Conservation (phyloP, 352 stramenopile species). For the Globisporangium camurandrum region DNA sequence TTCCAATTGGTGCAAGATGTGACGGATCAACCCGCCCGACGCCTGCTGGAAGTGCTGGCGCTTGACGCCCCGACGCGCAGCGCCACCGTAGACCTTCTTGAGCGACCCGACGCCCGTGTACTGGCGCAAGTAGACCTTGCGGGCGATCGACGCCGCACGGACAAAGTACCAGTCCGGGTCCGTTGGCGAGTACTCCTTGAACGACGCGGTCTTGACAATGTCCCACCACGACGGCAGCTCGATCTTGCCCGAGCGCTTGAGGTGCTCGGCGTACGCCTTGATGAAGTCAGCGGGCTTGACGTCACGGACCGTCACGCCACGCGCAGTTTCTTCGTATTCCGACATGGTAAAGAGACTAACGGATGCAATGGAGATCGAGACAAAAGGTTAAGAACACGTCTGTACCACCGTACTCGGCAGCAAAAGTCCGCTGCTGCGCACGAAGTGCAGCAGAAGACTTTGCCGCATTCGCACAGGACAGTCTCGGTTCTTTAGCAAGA, state of each 20-base stretch:
- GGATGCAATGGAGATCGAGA: constrained; percentile 9
- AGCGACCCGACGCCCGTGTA: constrained; percentile 95
- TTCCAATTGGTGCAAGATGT: constrained; percentile 96
- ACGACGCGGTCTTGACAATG: constrained; percentile 96
- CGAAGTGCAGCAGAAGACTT: constrained; percentile 6
- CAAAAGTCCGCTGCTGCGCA: constrained; percentile 21
- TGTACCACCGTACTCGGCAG: constrained; percentile 76
- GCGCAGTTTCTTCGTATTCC: constrained; percentile 73
- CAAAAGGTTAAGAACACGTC: constrained; percentile 85
- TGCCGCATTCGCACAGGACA: constrained; percentile 75
- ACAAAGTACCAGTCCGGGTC: constrained; percentile 99
- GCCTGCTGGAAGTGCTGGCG: constrained; percentile 96
- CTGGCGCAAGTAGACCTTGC: constrained; percentile 98
- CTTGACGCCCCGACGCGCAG: constrained; percentile 86
- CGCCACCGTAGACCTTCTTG: constrained; percentile 97
- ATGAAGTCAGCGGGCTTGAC: constrained; percentile 97
- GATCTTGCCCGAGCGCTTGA: constrained; percentile 99
- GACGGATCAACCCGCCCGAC: constrained; percentile 94
- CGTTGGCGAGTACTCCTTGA: constrained; percentile 97
- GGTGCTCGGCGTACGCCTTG: constrained; percentile 96
- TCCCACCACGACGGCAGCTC: constrained; percentile 97
- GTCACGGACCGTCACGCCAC: constrained; percentile 96
- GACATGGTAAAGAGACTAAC: constrained; percentile 47
- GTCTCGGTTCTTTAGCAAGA: constrained; percentile 86
- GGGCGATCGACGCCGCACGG: constrained; percentile 94